phyloP scores from a whole-genome alignment of 2,329 filamentous ascomycete species.

The Neonectria coccinea region DNA sequence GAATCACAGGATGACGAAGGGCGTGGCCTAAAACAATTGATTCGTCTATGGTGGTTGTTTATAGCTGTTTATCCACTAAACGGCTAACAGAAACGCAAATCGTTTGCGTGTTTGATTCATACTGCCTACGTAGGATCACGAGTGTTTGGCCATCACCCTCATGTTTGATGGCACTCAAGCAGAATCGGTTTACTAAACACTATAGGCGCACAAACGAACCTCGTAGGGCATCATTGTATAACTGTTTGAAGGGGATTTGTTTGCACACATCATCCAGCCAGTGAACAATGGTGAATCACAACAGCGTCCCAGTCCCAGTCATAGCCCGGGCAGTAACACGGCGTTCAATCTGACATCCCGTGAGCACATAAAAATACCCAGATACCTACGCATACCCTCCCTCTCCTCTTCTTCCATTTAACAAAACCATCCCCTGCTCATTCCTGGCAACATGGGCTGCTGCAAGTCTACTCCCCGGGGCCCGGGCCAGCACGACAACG shows the following conservation, averaged over 20 bases:
- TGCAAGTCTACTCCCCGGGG: slow-evolving; percentile 14
- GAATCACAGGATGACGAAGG: too few species aligned
- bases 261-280: background rate
- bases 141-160: background rate
- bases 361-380: background rate
- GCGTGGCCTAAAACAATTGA: background rate
- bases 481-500: slow-evolving; percentile 9
- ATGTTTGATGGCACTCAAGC: background rate
- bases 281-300: slow-evolving; percentile 4
- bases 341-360: background rate
- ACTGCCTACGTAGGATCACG: background rate
- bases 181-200: background rate
- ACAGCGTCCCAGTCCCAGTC: background rate
- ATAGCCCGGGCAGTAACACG: background rate
- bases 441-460: slow-evolving; percentile 22
- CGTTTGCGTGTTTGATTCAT: background rate
- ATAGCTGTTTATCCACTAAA: background rate
- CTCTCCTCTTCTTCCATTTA: slow-evolving; percentile 5
- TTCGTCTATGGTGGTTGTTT: background rate
- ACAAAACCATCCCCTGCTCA: background rate
- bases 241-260: background rate
- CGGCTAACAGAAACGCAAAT: background rate
- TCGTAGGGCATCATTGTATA: background rate
- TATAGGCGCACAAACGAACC: background rate
- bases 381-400: background rate